Conservation (phyloP, 495 filamentous ascomycete species). For the Penicillium turbatum region DNA sequence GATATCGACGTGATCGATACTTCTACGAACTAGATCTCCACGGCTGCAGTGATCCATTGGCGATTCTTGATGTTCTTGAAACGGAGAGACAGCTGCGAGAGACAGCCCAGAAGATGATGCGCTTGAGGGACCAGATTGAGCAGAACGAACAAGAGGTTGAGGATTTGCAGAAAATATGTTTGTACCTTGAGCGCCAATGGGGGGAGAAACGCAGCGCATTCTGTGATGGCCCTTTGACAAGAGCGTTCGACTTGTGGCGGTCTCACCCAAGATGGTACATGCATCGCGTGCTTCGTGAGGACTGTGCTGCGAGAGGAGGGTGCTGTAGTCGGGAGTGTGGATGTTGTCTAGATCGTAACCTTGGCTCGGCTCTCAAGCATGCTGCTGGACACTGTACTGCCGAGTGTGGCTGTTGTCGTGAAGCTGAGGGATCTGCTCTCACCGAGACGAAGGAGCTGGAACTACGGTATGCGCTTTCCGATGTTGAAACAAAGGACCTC, state of each 20-base stretch:
- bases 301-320: conserved; percentile 4
- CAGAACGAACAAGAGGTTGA: background rate
- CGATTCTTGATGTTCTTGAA: background rate
- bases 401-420: conserved; percentile 9
- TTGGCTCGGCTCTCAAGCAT: background rate
- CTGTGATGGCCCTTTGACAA: background rate
- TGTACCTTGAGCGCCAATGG: background rate
- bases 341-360: conserved; percentile 1
- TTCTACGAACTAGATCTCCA: background rate
- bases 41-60: background rate
- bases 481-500: background rate
- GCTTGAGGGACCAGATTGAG: background rate
- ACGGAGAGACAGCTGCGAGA: background rate
- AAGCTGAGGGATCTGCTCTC: background rate
- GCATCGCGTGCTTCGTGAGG: background rate
- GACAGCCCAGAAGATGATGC: background rate
- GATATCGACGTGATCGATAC: background rate
- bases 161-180: background rate
- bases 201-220: background rate
- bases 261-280: conserved; percentile 6
- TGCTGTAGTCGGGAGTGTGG: conserved; percentile 9
- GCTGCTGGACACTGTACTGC: conserved; percentile 8
- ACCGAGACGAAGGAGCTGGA: no score
- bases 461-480: background rate
- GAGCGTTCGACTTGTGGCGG: background rate